A percentile compares a stretch with the other conserved stretches of the same genome.
phyloP scores from a whole-genome alignment of 495 filamentous ascomycete species.

The Aspergillus homomorphus region DNA sequence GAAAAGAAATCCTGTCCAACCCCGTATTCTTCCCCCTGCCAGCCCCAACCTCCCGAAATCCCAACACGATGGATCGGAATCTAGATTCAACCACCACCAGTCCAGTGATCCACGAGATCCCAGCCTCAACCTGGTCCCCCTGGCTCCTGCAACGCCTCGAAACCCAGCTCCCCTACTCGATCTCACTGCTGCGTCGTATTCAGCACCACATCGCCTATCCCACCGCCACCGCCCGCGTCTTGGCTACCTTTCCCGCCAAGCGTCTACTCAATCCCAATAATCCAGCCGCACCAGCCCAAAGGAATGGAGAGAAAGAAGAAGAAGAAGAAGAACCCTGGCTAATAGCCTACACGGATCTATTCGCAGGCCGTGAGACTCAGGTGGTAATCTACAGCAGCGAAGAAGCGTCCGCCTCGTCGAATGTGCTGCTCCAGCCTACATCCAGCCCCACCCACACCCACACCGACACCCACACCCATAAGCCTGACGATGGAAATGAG shows the following conservation, averaged over 20 bases:
- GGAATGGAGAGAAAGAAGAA: background rate
- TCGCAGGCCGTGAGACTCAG: slow-evolving; percentile 56
- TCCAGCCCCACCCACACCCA: slow-evolving; percentile 4
- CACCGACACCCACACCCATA: background rate
- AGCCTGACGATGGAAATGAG: too few relatives aligned
- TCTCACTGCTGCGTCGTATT: slow-evolving; percentile 55
- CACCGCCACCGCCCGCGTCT: slow-evolving; percentile 39
- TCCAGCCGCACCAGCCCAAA: slow-evolving; percentile 16
- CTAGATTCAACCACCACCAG: too few relatives aligned
- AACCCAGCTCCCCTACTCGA: slow-evolving; percentile 52
- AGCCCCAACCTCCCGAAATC: background rate
- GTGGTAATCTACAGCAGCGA: slow-evolving; percentile 57
- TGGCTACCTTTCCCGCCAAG: slow-evolving; percentile 36
- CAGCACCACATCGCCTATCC: slow-evolving; percentile 46
- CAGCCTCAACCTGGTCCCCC: background rate
- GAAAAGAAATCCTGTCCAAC: background rate
- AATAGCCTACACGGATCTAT: slow-evolving; percentile 57
- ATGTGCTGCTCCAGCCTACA: background rate
- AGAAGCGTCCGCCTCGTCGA: slow-evolving; percentile 31
- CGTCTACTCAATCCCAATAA: background rate
- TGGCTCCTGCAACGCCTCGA: slow-evolving; percentile 37
- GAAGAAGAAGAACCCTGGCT: slow-evolving; percentile 31
- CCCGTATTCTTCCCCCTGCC: background rate
- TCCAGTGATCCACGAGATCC: background rate
- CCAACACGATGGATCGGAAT: background rate